These are phyloP conservation scores for Globisporangium polare DNA, from an alignment of 352 stramenopile genomes.

Conservation along the genomic window DNA sequence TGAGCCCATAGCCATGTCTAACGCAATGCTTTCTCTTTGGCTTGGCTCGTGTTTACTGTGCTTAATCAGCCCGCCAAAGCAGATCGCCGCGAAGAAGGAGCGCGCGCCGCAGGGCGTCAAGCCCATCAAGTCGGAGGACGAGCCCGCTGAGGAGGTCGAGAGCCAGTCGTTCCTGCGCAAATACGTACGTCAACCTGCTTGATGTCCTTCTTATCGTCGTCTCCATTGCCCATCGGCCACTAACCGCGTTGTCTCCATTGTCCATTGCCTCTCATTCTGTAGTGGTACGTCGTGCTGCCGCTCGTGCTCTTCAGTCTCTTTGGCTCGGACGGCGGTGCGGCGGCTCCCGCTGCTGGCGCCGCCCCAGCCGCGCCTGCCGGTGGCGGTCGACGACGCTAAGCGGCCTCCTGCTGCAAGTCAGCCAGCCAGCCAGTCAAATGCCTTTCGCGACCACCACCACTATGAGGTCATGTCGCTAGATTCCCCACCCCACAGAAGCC, in stretches of 20 bases:
- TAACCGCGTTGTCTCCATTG: background rate
- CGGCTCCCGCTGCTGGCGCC: conserved; percentile 29
- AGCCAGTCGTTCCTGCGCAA: conserved; percentile 77
- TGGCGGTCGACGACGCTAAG: conserved; percentile 37
- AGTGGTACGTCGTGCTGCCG: conserved; percentile 86
- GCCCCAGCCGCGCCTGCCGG: conserved; percentile 19
- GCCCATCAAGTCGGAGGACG: conserved; percentile 62
- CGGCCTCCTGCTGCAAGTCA: background rate
- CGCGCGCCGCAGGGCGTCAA: conserved; percentile 67
- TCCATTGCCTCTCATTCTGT: conserved; percentile 10
- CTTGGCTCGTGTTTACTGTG: no score
- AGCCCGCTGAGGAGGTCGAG: conserved; percentile 47
- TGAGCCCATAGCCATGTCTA: background rate
- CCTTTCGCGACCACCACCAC: background rate
- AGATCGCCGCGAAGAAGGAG: conserved; percentile 54
- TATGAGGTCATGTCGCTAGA: background rate
- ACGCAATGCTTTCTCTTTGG: background rate
- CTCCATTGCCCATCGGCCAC: background rate
- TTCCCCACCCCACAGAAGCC: no score
- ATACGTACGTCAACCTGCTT: conserved; percentile 56
- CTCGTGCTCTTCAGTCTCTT: conserved; percentile 76
- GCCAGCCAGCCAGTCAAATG: background rate
- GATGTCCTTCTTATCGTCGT: background rate
- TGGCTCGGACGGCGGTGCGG: conserved; percentile 39
- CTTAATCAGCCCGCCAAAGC: conserved; percentile 60